These are phyloP conservation scores for Cairneyella variabilis DNA, from an alignment of 495 filamentous ascomycete species.

Conservation along the genomic window DNA sequence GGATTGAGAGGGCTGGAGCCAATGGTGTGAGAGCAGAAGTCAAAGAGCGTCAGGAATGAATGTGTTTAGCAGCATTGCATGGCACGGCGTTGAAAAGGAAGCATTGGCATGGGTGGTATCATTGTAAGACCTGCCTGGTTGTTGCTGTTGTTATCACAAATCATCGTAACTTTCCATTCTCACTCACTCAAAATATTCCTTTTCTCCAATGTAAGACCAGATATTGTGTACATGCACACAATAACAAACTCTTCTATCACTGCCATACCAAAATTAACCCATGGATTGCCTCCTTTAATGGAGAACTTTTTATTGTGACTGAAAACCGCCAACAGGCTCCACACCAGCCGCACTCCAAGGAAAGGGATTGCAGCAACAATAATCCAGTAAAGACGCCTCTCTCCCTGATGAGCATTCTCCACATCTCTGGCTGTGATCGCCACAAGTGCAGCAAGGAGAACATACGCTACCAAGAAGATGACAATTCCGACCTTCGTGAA, in stretches of 20 bases:
- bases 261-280: conserved; percentile 32
- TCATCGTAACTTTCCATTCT: too few relatives aligned
- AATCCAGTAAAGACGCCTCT: conserved; percentile 30
- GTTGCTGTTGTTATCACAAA: too few relatives aligned
- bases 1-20: conserved; percentile 25
- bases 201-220: too few relatives aligned
- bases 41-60: too few relatives aligned
- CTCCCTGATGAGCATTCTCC: conserved; percentile 3
- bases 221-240: conserved; percentile 28
- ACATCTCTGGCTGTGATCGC: background rate
- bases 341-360: conserved; percentile 34
- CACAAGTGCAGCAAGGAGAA: background rate
- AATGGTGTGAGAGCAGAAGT: conserved; percentile 2
- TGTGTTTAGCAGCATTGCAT: background rate
- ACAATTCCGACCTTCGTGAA: conserved; percentile 11
- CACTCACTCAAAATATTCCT: background rate
- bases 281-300: conserved; percentile 27
- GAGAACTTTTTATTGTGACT: conserved; percentile 27
- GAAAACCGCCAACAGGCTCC: conserved; percentile 30
- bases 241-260: conserved; percentile 35
- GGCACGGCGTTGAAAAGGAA: background rate
- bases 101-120: conserved; percentile 5
- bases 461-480: conserved; percentile 13
- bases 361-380: conserved; percentile 31
- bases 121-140: too few relatives aligned